A percentile compares a stretch with the other conserved stretches of the same genome.
These are phyloP conservation scores for Lodderomyces margitis DNA, from an alignment of 1,139 yeast genomes.

Conservation along the genomic window DNA sequence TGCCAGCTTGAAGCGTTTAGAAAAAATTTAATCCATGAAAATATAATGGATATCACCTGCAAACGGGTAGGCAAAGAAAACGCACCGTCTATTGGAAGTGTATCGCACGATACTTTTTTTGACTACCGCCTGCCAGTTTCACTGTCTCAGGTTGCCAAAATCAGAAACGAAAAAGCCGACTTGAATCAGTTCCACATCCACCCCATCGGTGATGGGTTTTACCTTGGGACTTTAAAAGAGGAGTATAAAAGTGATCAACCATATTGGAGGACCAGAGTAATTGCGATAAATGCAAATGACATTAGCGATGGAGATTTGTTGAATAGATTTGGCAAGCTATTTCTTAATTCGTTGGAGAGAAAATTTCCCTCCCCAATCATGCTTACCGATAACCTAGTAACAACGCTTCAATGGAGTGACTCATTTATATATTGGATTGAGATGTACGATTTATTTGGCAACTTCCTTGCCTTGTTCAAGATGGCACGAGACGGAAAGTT, in stretches of 20 bases:
- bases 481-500: slow-evolving; percentile 24
- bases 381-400: slow-evolving; percentile 13
- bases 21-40: slow-evolving; percentile 35
- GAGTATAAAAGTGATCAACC: slow-evolving; percentile 14
- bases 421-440: slow-evolving; percentile 38
- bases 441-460: slow-evolving; percentile 33
- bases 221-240: slow-evolving; percentile 22
- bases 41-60: slow-evolving; percentile 43
- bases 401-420: slow-evolving; percentile 31
- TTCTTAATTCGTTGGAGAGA: slow-evolving; percentile 24
- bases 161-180: slow-evolving; percentile 20
- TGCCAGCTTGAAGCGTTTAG: slow-evolving; percentile 54
- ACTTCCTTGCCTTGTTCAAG: slow-evolving; percentile 25
- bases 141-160: neutral
- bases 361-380: slow-evolving; percentile 29
- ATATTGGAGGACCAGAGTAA: slow-evolving; percentile 23
- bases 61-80: slow-evolving; percentile 25
- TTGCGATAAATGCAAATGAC: slow-evolving; percentile 26
- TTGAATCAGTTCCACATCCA: slow-evolving; percentile 24
- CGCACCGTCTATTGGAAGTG: slow-evolving; percentile 13
- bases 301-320: slow-evolving; percentile 19
- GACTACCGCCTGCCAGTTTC: slow-evolving; percentile 10
- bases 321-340: slow-evolving; percentile 20
- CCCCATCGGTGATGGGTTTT: slow-evolving; percentile 36
- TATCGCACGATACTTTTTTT: slow-evolving; percentile 13